Base-by-base conservation (phyloP, 2,329 filamentous ascomycete genomes). In the Xylaria digitata region DNA sequence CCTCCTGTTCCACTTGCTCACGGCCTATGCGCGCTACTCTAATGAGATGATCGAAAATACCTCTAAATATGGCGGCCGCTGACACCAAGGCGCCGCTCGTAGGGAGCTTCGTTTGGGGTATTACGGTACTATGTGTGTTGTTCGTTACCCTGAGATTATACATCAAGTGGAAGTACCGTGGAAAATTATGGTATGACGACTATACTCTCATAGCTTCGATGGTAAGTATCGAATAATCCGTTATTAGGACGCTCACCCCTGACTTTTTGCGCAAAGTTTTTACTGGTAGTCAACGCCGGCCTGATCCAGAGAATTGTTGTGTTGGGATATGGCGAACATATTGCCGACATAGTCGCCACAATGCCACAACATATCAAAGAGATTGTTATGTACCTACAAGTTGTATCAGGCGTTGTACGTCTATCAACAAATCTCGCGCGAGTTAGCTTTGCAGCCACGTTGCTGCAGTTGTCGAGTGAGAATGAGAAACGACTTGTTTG, bases 121-220 rank as follows among this genome's bases (percentile, higher is more conserved):
- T 69, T n/a, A 50, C 66, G 21, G 43, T 6, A 45, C 9, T 69
- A n/a, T 53, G 56, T 19, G 23, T 63, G 37, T 13, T 63, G 6
- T 53, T 63, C 23, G 48, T 32, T 13, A 46, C 37, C 26, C 19
- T 67, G 8, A 67, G 67, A 50, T 21, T 69, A 26, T 69, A 58
- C 30, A 69, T 67, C 52, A 69, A 69, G 34, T 67, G 45, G 52
- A 63, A 63, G 30, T 67, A 64, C 40, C 60, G 64, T 15, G 61
- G 67, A 17, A 52, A 43, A 5, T 43, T 67, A 32, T 64, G 67
- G 65, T 69, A 61, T 9, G 67, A 69, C 43, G 67, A 69, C 64
- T 64, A 67, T 58, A 26, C 40, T 40, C 64, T 69, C 17, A 17
- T 52, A 15, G 60, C 42, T 26, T 57, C 67, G 5, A 34, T 57